These are phyloP conservation scores for Tetrapyrgos nigripes DNA, from an alignment of 1,284 basidiomycete species.

Conservation along the genomic window DNA sequence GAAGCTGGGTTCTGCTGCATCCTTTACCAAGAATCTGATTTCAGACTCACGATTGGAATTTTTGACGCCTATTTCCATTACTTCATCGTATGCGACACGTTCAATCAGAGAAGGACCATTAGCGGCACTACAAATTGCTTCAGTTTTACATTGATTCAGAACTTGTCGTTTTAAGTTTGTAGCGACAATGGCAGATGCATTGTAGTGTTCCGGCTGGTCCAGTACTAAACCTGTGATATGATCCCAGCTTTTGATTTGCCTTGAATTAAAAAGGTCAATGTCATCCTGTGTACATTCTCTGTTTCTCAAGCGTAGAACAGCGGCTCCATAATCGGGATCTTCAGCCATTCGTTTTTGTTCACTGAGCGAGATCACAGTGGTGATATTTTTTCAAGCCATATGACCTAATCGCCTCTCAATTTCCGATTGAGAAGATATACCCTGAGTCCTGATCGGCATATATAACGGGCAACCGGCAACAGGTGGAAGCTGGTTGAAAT, in stretches of 20 bases:
- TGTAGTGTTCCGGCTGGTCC: conserved; percentile 11
- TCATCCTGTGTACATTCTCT: conserved; percentile 30
- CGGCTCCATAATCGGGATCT: conserved; percentile 32
- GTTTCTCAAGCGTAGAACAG: conserved; percentile 24
- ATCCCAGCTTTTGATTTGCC: conserved; percentile 22
- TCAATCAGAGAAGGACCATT: not conserved
- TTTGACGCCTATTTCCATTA: conserved; percentile 92
- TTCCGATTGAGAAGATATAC: conserved; percentile 19
- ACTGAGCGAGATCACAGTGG: conserved; percentile 27
- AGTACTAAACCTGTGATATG: conserved; percentile 29
- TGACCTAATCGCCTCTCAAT: conserved; percentile 26
- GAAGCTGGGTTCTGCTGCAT: not conserved
- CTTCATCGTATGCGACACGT: conserved; percentile 34
- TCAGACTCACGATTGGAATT: conserved; percentile 91
- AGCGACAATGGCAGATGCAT: conserved; percentile 22
- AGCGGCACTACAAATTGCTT: not conserved
- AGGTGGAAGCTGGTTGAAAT: conserved; percentile 6
- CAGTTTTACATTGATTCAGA: conserved; percentile 23
- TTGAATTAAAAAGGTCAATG: conserved; percentile 35
- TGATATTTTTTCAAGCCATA: conserved; percentile 34
- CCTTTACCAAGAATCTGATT: conserved; percentile 58
- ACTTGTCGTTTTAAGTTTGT: conserved; percentile 26
- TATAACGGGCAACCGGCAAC: conserved; percentile 3
- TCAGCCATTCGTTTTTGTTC: conserved; percentile 38
- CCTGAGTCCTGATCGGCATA: not conserved